Evolutionary conservation across 83 land plant genomes (phyloP), one percentile per base, ranked within the genome.

Genomic region (Thuja plicata): DNA sequence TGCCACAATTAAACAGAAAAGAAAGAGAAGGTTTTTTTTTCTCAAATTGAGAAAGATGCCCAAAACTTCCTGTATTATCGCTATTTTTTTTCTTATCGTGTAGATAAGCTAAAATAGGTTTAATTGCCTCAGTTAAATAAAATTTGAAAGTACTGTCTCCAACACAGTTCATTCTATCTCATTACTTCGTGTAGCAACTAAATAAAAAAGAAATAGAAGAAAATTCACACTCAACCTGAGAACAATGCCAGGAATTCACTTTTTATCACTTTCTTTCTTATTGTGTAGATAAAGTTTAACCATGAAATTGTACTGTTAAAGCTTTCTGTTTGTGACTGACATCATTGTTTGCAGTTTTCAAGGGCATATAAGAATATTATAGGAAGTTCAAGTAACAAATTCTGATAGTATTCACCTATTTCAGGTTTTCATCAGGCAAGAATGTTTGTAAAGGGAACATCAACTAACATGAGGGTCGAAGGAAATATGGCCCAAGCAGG

Each of bases 401-500:
- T 21, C 70, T 70, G 43, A 79, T 62, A 7, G 35, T 30, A 38
- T 89, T 37, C 50, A 86, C 45, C 21, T 54, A 77, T 21, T 91
- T 40, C 96, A 94, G 97, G 84, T 85, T 34, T 92, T 84, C 88
- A 91, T 37, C 94, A 89, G 79, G 85, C 87, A 83, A 93, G 85
- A 55, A 88, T 86, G 27, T 93, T 94, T 90, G 94, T 95, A 50
- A 43, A 90, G 46, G 91, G 88, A 57, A 35, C 89, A 73, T 88
- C 93, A 32, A 90, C 55, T 46, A 60, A 66, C 76, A 79, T 90
- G 35, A 90, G 89, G 60, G 86, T 73, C 85, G 87, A 91, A 84
- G 88, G 89, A 27, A 92, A 86, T 52, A 66, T 85, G 46, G 92
- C 92, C 41, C 91, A 91, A 88, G 87, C 93, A 84, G 92, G 90